Conservation (phyloP, 2,329 filamentous ascomycete genomes). For the Fusarium ambrosium region DNA sequence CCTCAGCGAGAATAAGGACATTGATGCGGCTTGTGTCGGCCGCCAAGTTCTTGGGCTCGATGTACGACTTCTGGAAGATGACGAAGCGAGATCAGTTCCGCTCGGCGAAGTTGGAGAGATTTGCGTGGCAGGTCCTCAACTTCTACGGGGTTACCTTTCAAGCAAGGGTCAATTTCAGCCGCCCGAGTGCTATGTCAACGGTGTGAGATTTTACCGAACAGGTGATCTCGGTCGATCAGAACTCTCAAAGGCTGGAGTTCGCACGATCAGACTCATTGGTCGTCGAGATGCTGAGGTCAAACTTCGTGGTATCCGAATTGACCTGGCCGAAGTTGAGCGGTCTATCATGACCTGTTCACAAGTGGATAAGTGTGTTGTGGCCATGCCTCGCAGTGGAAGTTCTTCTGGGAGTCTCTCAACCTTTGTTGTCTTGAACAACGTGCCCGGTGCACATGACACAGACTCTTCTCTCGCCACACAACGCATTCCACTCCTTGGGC, state of each 20-base stretch:
- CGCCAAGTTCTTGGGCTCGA: neutral
- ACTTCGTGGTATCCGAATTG: neutral
- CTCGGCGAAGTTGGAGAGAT: neutral
- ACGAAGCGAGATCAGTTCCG: neutral
- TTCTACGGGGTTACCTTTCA: neutral
- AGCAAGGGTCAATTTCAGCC: neutral
- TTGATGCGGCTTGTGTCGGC: neutral
- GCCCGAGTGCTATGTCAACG: neutral
- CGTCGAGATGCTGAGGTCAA: neutral
- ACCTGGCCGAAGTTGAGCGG: neutral
- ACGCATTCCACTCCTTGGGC: neutral
- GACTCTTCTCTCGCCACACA: neutral
- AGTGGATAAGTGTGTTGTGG: neutral
- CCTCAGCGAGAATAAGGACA: neutral
- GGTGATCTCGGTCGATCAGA: neutral
- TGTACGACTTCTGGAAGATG: neutral
- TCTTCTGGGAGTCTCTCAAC: neutral
- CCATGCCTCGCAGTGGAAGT: neutral
- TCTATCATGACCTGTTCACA: neutral
- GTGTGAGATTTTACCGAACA: neutral
- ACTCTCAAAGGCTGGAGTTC: neutral
- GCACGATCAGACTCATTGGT: neutral
- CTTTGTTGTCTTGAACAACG: neutral
- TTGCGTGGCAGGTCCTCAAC: neutral
- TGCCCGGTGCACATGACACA: neutral